Evolutionary conservation across 2,329 filamentous ascomycete species (phyloP).

Genomic region (Hypoxylon sp.): DNA sequence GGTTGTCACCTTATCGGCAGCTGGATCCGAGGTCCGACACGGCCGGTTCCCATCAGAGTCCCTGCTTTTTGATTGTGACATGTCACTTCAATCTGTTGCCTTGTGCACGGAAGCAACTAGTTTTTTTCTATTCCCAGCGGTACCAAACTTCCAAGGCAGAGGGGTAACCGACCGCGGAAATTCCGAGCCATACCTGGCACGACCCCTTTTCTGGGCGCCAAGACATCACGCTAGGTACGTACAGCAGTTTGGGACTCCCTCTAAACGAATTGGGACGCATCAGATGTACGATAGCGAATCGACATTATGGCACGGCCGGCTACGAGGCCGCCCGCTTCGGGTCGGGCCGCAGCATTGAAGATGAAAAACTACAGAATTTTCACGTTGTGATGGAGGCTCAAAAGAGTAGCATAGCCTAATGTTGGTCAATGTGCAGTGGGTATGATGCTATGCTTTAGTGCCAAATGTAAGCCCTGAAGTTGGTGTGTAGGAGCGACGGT

Average conservation of each 20-base stretch:
- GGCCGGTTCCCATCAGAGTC: conserved; percentile 30
- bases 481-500: conserved; percentile 18
- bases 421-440: conserved; percentile 33
- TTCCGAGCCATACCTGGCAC: conserved; percentile 32
- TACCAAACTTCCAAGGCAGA: conserved; percentile 36
- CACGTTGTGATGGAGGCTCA: conserved; percentile 24
- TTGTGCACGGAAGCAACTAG: conserved; percentile 35
- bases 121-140: conserved; percentile 37
- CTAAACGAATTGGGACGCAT: conserved; percentile 7
- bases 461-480: conserved; percentile 14
- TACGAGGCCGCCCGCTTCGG: conserved; percentile 17
- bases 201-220: conserved; percentile 39
- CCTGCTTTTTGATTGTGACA: conserved; percentile 32
- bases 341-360: conserved; percentile 10
- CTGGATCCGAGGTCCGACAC: conserved; percentile 35
- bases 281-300: conserved; percentile 12
- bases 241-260: background rate
- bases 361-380: conserved; percentile 8
- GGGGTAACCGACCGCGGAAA: conserved; percentile 39
- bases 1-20: conserved; percentile 39
- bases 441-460: conserved; percentile 36
- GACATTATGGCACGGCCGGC: conserved; percentile 13
- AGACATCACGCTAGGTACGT: conserved; percentile 20
- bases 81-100: conserved; percentile 40
- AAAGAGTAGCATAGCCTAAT: conserved; percentile 25